Evolutionary conservation across 1,139 yeast species (phyloP).

Genomic region (Suhomyces panamericanus): DNA sequence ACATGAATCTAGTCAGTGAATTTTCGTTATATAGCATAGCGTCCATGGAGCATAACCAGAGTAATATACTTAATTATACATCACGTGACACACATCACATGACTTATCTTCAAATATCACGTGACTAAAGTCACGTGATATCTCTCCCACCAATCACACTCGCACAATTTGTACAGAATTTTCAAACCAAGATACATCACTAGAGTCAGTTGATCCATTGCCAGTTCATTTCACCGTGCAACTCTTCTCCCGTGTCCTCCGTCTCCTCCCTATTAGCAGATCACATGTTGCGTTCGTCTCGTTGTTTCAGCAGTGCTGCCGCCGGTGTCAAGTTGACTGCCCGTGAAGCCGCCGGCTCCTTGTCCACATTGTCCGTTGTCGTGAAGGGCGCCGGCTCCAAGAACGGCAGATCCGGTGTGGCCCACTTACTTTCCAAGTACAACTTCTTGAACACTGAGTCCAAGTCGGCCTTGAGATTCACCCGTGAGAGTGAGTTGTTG

Average conservation of each 20-base stretch:
- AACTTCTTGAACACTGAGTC: constrained; percentile 80
- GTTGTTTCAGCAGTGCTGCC: constrained; percentile 49
- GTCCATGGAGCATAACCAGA: no score
- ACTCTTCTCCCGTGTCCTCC: constrained; percentile 6
- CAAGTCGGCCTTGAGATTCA: constrained; percentile 88
- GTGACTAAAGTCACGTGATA: neutral
- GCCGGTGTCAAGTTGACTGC: constrained; percentile 45
- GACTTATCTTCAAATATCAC: no score
- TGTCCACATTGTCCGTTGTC: constrained; percentile 69
- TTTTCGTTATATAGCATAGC: no score
- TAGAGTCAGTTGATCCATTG: constrained; percentile 12
- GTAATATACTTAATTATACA: no score
- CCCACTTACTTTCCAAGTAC: constrained; percentile 84
- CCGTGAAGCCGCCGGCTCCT: constrained; percentile 57
- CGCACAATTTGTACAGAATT: constrained; percentile 11
- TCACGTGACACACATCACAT: no score
- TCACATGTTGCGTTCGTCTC: constrained; percentile 19
- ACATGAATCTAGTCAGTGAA: no score
- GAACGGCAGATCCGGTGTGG: constrained; percentile 74
- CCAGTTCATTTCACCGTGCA: neutral
- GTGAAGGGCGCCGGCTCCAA: constrained; percentile 84
- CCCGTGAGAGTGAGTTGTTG: constrained; percentile 91
- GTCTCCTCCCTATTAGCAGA: neutral
- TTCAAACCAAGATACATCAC: constrained; percentile 5
- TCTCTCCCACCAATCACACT: constrained; percentile 10